A percentile compares a stretch with the other conserved stretches of the same genome.
phyloP scores from a whole-genome alignment of 805 yeast species.

The Cyberlindnera galapagoensis region DNA sequence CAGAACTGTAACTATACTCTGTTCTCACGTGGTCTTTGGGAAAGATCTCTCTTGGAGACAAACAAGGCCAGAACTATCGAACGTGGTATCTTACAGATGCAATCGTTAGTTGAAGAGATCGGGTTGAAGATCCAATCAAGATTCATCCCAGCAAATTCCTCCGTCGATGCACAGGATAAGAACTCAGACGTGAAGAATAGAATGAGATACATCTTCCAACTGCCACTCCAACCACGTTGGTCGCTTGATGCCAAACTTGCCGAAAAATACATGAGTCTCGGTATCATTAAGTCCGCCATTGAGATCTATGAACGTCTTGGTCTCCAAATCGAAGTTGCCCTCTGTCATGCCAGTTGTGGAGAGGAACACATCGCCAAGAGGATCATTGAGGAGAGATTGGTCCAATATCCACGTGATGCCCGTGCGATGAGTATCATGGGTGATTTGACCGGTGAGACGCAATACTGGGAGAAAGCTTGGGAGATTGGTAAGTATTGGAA shows the following conservation, averaged over 20 bases:
- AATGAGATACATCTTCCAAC: constrained; percentile 60
- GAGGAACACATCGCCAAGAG: constrained; percentile 60
- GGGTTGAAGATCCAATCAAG: constrained; percentile 60
- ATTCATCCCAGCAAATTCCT: constrained; percentile 38
- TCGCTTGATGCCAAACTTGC: constrained; percentile 75
- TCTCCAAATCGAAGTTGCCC: constrained; percentile 75
- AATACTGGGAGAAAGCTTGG: constrained; percentile 84
- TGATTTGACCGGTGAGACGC: constrained; percentile 73
- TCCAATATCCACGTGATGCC: constrained; percentile 63
- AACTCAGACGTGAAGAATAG: constrained; percentile 36
- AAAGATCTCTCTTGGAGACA: constrained; percentile 79
- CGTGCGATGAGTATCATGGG: constrained; percentile 82
- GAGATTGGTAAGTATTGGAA: constrained; percentile 71
- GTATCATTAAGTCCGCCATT: constrained; percentile 79
- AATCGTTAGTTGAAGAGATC: constrained; percentile 82
- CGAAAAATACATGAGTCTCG: constrained; percentile 78
- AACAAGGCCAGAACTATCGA: constrained; percentile 80
- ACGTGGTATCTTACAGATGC: constrained; percentile 90
- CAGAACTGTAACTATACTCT: constrained; percentile 61
- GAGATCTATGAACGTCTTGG: constrained; percentile 80
- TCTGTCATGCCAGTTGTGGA: constrained; percentile 85
- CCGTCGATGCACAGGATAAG: constrained; percentile 9
- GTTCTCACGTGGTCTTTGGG: constrained; percentile 82
- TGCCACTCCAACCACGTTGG: constrained; percentile 83
- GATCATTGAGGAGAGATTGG: constrained; percentile 49